Percentiles rank a stretch among this genome's conserved stretches.
phyloP scores from a whole-genome alignment of 306 rosid species.

The Benincasa hispida region DNA sequence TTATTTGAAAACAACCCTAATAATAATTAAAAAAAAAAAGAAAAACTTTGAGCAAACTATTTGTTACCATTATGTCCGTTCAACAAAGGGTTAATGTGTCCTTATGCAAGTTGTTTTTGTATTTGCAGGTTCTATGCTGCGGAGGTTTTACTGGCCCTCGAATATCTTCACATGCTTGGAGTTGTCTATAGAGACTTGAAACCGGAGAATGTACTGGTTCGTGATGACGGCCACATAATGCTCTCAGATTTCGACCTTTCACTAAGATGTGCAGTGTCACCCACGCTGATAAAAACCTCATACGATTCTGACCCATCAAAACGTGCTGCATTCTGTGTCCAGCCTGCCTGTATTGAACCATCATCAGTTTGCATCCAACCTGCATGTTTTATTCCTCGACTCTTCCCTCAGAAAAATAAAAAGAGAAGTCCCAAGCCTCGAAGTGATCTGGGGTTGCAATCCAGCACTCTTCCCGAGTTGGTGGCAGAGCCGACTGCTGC shows the following conservation, averaged over 20 bases:
- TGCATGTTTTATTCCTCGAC: conserved; percentile 73
- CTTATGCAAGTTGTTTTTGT: conserved; percentile 4
- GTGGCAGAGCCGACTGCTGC: conserved; percentile 97
- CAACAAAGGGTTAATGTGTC: not conserved
- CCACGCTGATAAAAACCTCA: conserved; percentile 64
- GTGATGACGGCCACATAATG: conserved; percentile 99
- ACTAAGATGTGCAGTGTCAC: conserved; percentile 78
- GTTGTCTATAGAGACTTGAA: conserved; percentile 95
- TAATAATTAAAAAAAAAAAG: not conserved
- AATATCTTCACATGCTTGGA: conserved; percentile 99
- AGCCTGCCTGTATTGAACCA: conserved; percentile 93
- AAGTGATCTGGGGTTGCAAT: conserved; percentile 46
- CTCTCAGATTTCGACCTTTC: conserved; percentile 97
- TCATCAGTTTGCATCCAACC: conserved; percentile 90
- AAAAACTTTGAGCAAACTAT: not conserved
- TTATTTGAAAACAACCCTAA: too few species aligned
- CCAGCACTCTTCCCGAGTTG: conserved; percentile 80
- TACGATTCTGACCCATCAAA: conserved; percentile 71
- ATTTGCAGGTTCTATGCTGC: conserved; percentile 87
- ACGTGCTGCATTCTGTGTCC: conserved; percentile 84
- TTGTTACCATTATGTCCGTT: not conserved
- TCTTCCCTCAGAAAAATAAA: conserved; percentile 82
- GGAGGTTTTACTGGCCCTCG: conserved; percentile 90
- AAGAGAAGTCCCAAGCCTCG: conserved; percentile 48
- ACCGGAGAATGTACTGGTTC: conserved; percentile 95